Base-by-base conservation (phyloP, 371 early-diverging fungal genomes). In the Batkoa obscura region DNA sequence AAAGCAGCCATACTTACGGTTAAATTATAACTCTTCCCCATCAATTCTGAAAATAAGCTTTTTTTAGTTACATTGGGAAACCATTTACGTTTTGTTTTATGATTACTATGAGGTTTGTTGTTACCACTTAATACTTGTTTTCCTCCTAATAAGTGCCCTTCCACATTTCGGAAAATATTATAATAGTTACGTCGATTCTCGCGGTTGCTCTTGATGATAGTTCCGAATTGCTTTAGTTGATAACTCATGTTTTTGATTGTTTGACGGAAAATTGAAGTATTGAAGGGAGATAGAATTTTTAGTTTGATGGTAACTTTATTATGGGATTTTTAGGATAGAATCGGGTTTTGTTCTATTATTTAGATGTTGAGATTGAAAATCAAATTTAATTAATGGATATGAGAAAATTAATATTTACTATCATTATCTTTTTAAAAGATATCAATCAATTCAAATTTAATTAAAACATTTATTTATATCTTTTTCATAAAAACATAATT, bases 81-180 rank as follows among this genome's bases (percentile, higher is more conserved):
- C 86, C 86, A 88, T 39, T 71, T 75, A 33, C 89, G 81, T 62
- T 82, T 78, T 17, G 85, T 86, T 65, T 83, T 83, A 64, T 82
- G 78, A 62, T 81, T 75, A 48, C 81, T 82, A 59, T 82, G 78
- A 6, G 86, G 75, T 41, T 81, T 78, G 68, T 83, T 81, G 74
- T 85, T 83, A 65, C 88, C 88, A 57, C 79, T 80, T 60, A 81
- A 78, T 58, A 85, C 75, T 34, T 73, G 74, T 43, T 78, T 76
- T 31, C 83, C 83, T 38, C 72, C 80, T 61, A 81, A 79, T 17
- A 84, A 63, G 34, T 82, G 80, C 64, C 70, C 68, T 64, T 72
- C 66, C 51, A 73, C 72, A 52, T 72, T 36, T 9, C 56, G 34
- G 34, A 55, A 55, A 30, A 55, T 38, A 15, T 55, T 31, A 15